phyloP scores from a whole-genome alignment of 2,329 filamentous ascomycete genomes.

The Ceratocystis colombiana region DNA sequence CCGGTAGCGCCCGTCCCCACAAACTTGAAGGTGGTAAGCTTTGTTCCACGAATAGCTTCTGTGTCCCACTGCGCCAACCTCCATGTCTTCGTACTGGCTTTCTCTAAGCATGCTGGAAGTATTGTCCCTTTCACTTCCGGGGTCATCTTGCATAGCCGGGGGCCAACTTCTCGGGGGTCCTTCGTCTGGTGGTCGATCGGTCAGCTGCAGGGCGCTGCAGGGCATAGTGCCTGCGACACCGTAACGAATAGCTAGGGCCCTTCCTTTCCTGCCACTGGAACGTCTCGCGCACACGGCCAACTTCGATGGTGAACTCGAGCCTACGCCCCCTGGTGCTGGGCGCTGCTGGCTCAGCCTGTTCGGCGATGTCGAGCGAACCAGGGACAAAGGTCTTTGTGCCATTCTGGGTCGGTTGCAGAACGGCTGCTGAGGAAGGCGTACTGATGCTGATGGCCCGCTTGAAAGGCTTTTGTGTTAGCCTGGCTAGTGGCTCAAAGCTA shows the following conservation, averaged over 20 bases:
- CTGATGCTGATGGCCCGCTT: no score
- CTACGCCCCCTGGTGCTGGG: slow-evolving; percentile 24
- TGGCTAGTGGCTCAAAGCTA: no score
- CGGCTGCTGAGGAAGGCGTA: not conserved
- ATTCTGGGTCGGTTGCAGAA: not conserved
- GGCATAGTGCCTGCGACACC: slow-evolving; percentile 34
- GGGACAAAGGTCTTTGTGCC: slow-evolving; percentile 10
- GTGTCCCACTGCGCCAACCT: slow-evolving; percentile 36
- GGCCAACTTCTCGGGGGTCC: not conserved
- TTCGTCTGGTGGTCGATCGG: slow-evolving; percentile 17
- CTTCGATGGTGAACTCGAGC: slow-evolving; percentile 33
- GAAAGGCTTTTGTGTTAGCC: no score
- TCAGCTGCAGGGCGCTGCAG: slow-evolving; percentile 33
- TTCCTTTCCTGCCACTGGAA: slow-evolving; percentile 39
- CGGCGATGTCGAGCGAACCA: no score
- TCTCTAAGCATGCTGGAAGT: slow-evolving; percentile 25
- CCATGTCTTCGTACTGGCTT: slow-evolving; percentile 32
- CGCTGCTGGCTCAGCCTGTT: no score
- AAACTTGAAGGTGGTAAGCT: slow-evolving; percentile 36
- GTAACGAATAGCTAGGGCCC: slow-evolving; percentile 31
- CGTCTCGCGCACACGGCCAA: slow-evolving; percentile 31
- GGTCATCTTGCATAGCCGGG: not conserved
- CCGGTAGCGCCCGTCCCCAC: slow-evolving; percentile 35
- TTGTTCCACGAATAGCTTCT: slow-evolving; percentile 31
- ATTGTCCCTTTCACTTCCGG: not conserved